phyloP scores from a whole-genome alignment of 306 rosid genomes.

The Trichosanthes truncata region DNA sequence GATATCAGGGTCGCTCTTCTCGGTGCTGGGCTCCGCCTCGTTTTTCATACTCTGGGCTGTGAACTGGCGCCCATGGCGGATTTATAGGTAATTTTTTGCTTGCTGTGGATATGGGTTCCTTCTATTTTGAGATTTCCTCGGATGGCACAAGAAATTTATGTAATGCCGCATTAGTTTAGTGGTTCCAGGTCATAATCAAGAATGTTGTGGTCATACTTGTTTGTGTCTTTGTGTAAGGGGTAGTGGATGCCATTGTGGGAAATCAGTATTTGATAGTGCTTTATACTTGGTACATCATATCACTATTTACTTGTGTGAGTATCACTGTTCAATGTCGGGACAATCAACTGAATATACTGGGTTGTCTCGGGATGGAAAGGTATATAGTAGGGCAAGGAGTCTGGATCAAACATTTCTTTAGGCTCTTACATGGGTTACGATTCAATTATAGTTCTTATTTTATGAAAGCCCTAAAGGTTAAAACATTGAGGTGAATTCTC shows the following conservation, averaged over 20 bases:
- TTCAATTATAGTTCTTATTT: neutral
- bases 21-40: conserved; percentile 69
- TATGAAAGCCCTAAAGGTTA: neutral
- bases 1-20: conserved; percentile 81
- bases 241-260: neutral
- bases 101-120: neutral
- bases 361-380: neutral
- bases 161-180: neutral
- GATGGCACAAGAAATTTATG: neutral
- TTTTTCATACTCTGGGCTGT: conserved; percentile 87
- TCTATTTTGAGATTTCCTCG: neutral
- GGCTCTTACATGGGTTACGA: neutral
- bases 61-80: conserved; percentile 99
- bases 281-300: neutral
- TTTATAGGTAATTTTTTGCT: conserved; percentile 53
- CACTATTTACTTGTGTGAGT: neutral
- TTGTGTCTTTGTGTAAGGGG: neutral
- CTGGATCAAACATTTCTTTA: neutral
- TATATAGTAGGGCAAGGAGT: neutral
- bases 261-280: neutral
- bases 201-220: neutral
- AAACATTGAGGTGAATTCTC: neutral
- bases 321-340: neutral
- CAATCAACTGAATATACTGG: neutral
- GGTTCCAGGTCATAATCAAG: neutral